Conservation (phyloP, 2,329 filamentous ascomycete species). For the Talaromyces albobiverticillius region DNA sequence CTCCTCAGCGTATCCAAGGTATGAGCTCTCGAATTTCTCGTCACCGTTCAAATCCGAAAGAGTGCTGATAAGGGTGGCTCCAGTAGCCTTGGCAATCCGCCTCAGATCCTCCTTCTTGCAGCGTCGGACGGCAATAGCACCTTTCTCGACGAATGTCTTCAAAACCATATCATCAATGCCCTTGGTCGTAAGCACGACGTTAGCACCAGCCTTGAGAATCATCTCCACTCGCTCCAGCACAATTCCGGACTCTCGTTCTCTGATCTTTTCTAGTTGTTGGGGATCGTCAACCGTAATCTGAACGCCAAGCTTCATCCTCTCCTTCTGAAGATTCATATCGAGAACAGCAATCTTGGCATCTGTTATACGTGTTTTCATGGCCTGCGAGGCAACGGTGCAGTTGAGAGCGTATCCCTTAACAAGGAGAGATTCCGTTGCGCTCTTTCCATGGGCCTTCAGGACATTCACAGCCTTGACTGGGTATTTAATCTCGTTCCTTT, state of each 20-base stretch:
- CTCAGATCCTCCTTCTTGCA: conserved; percentile 99
- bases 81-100: conserved; percentile 92
- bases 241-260: conserved; percentile 87
- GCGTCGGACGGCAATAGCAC: conserved; percentile 90
- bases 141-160: conserved; percentile 91
- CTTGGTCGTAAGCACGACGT: conserved; percentile 95
- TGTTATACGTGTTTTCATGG: conserved; percentile 87
- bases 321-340: conserved; percentile 98
- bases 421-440: conserved; percentile 78
- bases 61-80: conserved; percentile 87
- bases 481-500: conserved; percentile 87
- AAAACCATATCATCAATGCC: conserved; percentile 95
- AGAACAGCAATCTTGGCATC: conserved; percentile 96
- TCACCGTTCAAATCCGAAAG: conserved; percentile 96
- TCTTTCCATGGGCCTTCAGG: conserved; percentile 96
- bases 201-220: conserved; percentile 96
- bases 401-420: conserved; percentile 97
- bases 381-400: conserved; percentile 97
- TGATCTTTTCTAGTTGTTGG: conserved; percentile 94
- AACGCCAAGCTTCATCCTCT: conserved; percentile 98
- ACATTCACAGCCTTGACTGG: conserved; percentile 99
- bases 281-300: conserved; percentile 98
- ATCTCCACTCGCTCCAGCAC: conserved; percentile 91
- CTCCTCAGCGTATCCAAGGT: conserved; percentile 88
- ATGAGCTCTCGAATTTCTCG: conserved; percentile 89